Evolutionary conservation across 2,329 filamentous ascomycete species (phyloP).

Genomic region (Rhytidhysteron rufulum): DNA sequence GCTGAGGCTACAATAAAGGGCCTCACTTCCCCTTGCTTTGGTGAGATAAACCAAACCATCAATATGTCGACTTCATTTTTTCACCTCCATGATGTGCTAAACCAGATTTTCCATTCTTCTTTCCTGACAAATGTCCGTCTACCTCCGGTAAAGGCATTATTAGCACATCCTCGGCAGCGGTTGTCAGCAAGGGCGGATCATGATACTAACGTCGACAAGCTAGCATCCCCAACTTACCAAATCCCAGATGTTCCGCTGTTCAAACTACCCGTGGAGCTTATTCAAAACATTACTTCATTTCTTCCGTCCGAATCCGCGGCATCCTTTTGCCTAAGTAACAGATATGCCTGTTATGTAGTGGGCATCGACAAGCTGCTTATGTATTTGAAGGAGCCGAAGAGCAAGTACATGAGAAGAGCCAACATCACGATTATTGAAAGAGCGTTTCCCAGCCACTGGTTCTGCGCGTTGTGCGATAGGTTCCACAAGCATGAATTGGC

Average conservation of each 20-base stretch:
- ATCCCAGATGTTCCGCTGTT: conserved; percentile 12
- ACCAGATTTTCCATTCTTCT: too few relatives aligned
- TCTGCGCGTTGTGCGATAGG: conserved; percentile 31
- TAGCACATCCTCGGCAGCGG: too few relatives aligned
- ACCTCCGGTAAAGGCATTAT: too few relatives aligned
- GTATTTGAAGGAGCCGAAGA: conserved; percentile 12
- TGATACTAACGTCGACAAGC: too few relatives aligned
- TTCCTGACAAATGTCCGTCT: too few relatives aligned
- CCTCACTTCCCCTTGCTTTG: too few relatives aligned
- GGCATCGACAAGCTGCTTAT: conserved; percentile 17
- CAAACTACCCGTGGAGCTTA: conserved; percentile 24
- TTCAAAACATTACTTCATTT: conserved; percentile 26
- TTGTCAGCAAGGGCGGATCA: too few relatives aligned
- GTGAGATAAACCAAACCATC: too few relatives aligned
- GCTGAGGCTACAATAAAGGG: too few relatives aligned
- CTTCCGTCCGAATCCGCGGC: conserved; percentile 19
- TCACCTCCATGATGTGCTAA: too few relatives aligned
- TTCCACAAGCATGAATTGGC: conserved; percentile 19
- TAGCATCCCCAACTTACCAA: too few relatives aligned
- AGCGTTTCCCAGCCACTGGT: conserved; percentile 29
- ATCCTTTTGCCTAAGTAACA: conserved; percentile 21
- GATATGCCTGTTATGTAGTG: conserved; percentile 25
- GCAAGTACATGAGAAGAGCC: conserved; percentile 17
- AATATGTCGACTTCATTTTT: too few relatives aligned
- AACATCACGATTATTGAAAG: conserved; percentile 27